Percentiles rank a stretch among this genome's conserved stretches.
Evolutionary conservation across 768 basidiomycete genomes (phyloP).

Genomic region (Coprinopsis cinerea): DNA sequence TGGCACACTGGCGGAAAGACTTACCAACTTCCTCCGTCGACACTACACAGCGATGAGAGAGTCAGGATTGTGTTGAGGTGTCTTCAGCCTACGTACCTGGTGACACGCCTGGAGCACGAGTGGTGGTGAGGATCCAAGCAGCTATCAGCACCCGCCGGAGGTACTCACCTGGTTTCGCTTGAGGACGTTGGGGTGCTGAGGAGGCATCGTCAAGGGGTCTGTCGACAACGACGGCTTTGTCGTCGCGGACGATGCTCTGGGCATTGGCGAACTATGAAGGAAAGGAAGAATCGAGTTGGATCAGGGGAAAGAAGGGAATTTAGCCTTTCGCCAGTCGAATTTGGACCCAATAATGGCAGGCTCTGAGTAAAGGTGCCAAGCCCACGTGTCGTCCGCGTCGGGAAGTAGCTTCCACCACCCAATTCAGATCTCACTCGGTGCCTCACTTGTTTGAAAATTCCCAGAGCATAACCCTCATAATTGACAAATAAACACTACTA

Average conservation of each 20-base stretch:
- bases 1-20: constrained; percentile 22
- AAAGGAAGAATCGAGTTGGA: background rate
- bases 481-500: no score
- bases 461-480: no score
- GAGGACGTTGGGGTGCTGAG: constrained; percentile 39
- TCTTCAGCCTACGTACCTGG: constrained; percentile 32
- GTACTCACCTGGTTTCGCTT: constrained; percentile 46
- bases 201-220: constrained; percentile 19
- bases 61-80: background rate
- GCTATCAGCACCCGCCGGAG: background rate
- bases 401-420: background rate
- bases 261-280: background rate
- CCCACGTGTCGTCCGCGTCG: constrained; percentile 2
- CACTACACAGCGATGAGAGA: constrained; percentile 39
- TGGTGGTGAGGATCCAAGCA: constrained; percentile 3
- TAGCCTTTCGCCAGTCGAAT: no score
- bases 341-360: no score
- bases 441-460: no score
- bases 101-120: constrained; percentile 42
- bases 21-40: constrained; percentile 66
- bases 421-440: background rate
- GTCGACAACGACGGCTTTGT: constrained; percentile 17
- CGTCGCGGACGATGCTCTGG: background rate
- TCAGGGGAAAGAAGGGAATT: no score
- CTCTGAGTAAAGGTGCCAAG: constrained; percentile 4